Conservation (phyloP, 495 filamentous ascomycete species). For the Penicillium subrubescens region DNA sequence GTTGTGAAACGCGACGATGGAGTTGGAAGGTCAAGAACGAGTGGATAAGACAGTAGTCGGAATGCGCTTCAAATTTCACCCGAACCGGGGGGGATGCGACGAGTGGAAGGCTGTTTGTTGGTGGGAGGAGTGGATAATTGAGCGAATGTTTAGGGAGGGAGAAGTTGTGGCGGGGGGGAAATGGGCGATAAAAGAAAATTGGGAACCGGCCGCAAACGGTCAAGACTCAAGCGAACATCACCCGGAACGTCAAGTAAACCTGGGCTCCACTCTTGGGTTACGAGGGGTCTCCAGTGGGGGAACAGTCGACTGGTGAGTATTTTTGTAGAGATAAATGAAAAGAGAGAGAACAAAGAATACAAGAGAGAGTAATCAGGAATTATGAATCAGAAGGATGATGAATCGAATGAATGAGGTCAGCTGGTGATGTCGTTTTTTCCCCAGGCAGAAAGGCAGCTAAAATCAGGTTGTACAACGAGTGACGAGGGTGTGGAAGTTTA, state of each 20-base stretch:
- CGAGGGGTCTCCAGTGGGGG: too few species aligned
- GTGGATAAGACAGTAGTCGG: slow-evolving; percentile 7
- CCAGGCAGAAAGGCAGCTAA: neutral
- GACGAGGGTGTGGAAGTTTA: slow-evolving; percentile 5
- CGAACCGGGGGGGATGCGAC: slow-evolving; percentile 23
- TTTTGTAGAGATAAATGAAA: neutral
- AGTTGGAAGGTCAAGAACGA: slow-evolving; percentile 25
- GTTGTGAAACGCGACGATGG: slow-evolving; percentile 30
- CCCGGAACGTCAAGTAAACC: slow-evolving; percentile 12
- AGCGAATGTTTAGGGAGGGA: slow-evolving; percentile 18
- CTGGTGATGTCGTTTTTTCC: neutral
- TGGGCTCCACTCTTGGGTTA: slow-evolving; percentile 15
- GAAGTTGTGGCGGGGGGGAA: slow-evolving; percentile 24
- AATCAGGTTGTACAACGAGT: slow-evolving; percentile 13
- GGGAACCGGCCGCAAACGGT: slow-evolving; percentile 28
- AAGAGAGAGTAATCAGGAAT: neutral
- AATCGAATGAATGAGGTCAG: slow-evolving; percentile 1
- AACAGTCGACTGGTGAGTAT: neutral
- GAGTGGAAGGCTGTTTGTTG: neutral
- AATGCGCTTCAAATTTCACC: slow-evolving; percentile 35
- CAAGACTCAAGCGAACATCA: slow-evolving; percentile 28
- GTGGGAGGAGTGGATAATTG: slow-evolving; percentile 16
- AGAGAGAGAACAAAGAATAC: neutral
- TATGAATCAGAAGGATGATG: too few species aligned
- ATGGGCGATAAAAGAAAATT: slow-evolving; percentile 29